Conservation (phyloP, 2,329 filamentous ascomycete genomes). For the Pyricularia pennisetigena region DNA sequence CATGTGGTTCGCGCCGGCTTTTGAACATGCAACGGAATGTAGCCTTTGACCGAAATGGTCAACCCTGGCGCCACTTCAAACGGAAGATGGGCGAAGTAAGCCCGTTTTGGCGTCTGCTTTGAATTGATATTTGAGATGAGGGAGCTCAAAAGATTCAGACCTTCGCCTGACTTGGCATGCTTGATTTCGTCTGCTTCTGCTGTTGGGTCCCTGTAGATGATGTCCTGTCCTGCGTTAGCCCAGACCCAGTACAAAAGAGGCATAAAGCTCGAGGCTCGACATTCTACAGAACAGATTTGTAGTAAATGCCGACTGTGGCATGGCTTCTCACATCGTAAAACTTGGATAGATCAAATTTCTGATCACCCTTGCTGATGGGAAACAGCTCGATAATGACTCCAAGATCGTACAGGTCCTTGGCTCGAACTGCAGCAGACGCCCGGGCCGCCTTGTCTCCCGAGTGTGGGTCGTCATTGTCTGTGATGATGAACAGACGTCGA, state of each 20-base stretch:
- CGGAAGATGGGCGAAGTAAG: conserved; percentile 77
- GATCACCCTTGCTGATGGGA: conserved; percentile 64
- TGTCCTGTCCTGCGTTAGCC: conserved; percentile 48
- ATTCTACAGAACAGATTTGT: not conserved
- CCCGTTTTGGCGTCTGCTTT: conserved; percentile 74
- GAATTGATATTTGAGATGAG: conserved; percentile 92
- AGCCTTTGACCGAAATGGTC: conserved; percentile 86
- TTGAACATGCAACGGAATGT: conserved; percentile 79
- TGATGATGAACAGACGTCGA: conserved; percentile 87
- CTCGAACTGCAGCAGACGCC: conserved; percentile 71
- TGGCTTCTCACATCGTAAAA: conserved; percentile 71
- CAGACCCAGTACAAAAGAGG: not conserved
- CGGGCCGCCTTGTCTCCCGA: conserved; percentile 59
- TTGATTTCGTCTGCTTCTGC: conserved; percentile 59
- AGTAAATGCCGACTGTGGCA: not conserved
- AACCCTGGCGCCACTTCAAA: conserved; percentile 80
- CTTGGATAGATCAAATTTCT: conserved; percentile 68
- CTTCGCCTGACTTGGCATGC: conserved; percentile 46
- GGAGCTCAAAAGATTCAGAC: conserved; percentile 57
- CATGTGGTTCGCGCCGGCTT: conserved; percentile 74
- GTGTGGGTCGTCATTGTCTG: conserved; percentile 86
- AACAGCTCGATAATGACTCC: conserved; percentile 90
- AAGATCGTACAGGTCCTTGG: conserved; percentile 90
- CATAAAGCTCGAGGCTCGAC: not conserved
- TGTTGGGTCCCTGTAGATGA: conserved; percentile 72